Evolutionary conservation across 768 basidiomycete genomes (phyloP).

Genomic region (Rhizopogon rudus): DNA sequence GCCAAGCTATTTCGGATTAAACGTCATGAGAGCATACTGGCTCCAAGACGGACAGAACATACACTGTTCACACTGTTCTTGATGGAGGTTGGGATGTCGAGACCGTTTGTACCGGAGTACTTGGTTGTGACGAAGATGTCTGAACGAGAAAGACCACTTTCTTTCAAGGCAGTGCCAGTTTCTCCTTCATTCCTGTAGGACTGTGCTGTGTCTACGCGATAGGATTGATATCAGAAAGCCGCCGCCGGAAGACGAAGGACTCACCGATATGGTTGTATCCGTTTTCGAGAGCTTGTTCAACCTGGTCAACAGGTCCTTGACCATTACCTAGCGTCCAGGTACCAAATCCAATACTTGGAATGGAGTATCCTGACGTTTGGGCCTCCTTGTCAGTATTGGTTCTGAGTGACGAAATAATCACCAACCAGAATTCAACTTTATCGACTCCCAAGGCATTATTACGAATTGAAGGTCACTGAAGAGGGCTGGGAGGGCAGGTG

Average conservation of each 20-base stretch:
- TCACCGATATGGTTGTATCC: conserved; percentile 59
- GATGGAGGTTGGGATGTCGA: no score
- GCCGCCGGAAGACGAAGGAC: conserved; percentile 8
- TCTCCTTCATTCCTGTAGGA: conserved; percentile 52
- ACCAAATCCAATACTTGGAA: conserved; percentile 52
- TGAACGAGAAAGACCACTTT: no score
- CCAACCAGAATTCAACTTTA: conserved; percentile 56
- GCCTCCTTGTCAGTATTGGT: background rate
- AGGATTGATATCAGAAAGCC: background rate
- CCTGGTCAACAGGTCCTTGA: conserved; percentile 41
- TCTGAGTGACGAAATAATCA: background rate
- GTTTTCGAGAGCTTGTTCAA: conserved; percentile 56
- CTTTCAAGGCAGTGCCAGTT: conserved; percentile 16
- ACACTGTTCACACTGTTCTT: no score
- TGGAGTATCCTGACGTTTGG: conserved; percentile 31
- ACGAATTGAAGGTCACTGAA: conserved; percentile 2
- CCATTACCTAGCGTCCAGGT: conserved; percentile 61
- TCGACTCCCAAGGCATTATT: conserved; percentile 55
- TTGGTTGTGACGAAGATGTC: no score
- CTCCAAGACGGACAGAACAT: no score
- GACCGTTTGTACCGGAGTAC: no score
- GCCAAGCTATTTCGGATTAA: no score
- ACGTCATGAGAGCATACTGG: no score
- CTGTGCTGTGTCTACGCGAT: conserved; percentile 50
- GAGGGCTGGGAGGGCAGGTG: no score